Base-by-base conservation (phyloP, 768 basidiomycete species). In the Pleurotus tuber-regium region DNA sequence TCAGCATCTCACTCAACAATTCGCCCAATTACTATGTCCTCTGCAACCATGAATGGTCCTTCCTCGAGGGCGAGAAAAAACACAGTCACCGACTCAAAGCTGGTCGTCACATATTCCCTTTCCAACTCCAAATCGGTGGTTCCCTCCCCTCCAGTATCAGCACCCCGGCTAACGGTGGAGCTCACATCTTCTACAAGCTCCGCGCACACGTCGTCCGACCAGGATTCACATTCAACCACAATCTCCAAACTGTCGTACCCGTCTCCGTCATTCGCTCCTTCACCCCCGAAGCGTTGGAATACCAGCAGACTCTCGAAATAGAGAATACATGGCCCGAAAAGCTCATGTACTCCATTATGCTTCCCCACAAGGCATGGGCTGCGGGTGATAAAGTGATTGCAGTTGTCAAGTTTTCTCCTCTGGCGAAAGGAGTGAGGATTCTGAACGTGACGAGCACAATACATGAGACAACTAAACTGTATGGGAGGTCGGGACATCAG, bases 261-360 rank as follows among this genome's bases (percentile, higher is more conserved):
- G 80, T 98, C 43, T 69, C 75, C 52, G 72, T 98, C 54, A 58
- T 89, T 42, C 83, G 93, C 40, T 82, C 86, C 3, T 87, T 94
- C 62, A 74, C 82, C 16, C 65, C 82, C 1, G 92, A 94, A 55
- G 87, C 95, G 0, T 79, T 97, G 59, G 96, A 98, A 66, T 98
- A 92, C 73, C 95, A 92, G 61, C 94, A 98, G 64, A 92, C 92
- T 1, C 79, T 97, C 52, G 96, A 98, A 66, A 86, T 92, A 57
- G 91, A 97, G 68, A 97, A 95, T 66, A 94, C 93, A 12, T 98
- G 96, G 96, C 94, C 96, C 0, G 88, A 87, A 18, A 98, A 98
- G 71, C 73, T 97, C 69, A 96, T 95, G 94, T 98, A 96, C 66
- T 86, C 88, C 4, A 82, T 92, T 62, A 89, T 93, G 72, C 69